A percentile compares a stretch with the other conserved stretches of the same genome.
Conservation (phyloP, 148 eudicot species). For the Heliosperma pusillum region DNA sequence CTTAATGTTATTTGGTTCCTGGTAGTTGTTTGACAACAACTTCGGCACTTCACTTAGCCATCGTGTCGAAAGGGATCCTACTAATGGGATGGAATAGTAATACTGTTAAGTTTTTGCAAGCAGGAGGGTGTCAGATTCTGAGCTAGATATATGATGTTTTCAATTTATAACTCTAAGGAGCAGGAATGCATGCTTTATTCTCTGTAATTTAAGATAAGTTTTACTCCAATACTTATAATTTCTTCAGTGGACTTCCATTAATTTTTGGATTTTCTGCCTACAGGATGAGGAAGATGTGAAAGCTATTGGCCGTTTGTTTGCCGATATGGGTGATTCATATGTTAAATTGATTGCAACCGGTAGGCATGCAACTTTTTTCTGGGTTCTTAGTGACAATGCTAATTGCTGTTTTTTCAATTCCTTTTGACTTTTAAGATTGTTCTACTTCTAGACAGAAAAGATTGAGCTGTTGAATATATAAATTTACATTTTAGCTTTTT, state of each 20-base stretch:
- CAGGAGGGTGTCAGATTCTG: background rate
- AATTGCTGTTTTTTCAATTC: slow-evolving; percentile 10
- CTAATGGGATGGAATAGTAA: no score
- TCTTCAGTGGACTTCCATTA: background rate
- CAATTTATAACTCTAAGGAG: no score
- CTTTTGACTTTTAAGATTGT: background rate
- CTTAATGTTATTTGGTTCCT: background rate
- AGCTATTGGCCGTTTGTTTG: slow-evolving; percentile 95
- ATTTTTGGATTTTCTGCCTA: slow-evolving; percentile 16
- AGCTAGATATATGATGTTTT: background rate
- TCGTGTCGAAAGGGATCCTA: no score
- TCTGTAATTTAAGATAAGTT: background rate
- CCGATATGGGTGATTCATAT: slow-evolving; percentile 98
- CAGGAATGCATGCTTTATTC: background rate
- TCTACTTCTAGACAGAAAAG: slow-evolving; percentile 4
- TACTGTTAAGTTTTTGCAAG: background rate
- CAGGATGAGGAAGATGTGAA: slow-evolving; percentile 99
- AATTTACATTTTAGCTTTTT: background rate
- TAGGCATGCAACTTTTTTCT: slow-evolving; percentile 30
- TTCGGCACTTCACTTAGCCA: no score
- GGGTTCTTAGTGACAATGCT: slow-evolving; percentile 9
- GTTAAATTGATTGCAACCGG: slow-evolving; percentile 93
- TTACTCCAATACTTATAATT: background rate
- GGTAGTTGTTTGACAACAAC: background rate
- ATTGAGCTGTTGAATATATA: background rate